Percentiles rank a stretch among this genome's conserved stretches.
Evolutionary conservation across 306 rosid genomes (phyloP).

Genomic region (Glycine tomentella): DNA sequence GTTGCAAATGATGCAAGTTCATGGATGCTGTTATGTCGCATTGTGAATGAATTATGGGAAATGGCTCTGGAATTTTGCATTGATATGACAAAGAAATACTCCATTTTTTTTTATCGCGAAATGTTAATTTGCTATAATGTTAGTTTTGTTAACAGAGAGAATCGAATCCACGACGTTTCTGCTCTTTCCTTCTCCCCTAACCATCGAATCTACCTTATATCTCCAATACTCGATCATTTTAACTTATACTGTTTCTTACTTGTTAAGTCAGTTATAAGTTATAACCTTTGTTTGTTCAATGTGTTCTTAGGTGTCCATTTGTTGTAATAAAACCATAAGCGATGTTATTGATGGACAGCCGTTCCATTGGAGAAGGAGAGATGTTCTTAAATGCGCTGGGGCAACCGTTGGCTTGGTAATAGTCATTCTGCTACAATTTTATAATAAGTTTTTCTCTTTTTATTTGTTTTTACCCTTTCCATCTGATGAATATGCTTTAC

Average conservation of each 20-base stretch:
- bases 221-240: not conserved
- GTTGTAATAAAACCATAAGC: conserved; percentile 58
- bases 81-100: not conserved
- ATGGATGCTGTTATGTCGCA: not conserved
- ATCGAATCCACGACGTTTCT: too few relatives aligned
- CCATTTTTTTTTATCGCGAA: too few relatives aligned
- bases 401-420: conserved; percentile 78
- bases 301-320: conserved; percentile 61
- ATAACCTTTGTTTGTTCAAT: not conserved
- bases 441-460: not conserved
- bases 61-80: conserved; percentile 15
- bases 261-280: not conserved
- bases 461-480: not conserved
- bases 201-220: not conserved
- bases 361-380: conserved; percentile 55
- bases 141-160: too few relatives aligned
- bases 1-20: conserved; percentile 5
- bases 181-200: too few relatives aligned
- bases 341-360: conserved; percentile 39
- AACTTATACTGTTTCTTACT: conserved; percentile 2
- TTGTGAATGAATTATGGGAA: conserved; percentile 20
- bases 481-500: not conserved
- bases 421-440: conserved; percentile 34
- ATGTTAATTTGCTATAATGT: too few relatives aligned
- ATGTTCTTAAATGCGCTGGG: conserved; percentile 73